Conservation (phyloP, 1,139 yeast genomes). For the Sugiyamaella pinicola region DNA sequence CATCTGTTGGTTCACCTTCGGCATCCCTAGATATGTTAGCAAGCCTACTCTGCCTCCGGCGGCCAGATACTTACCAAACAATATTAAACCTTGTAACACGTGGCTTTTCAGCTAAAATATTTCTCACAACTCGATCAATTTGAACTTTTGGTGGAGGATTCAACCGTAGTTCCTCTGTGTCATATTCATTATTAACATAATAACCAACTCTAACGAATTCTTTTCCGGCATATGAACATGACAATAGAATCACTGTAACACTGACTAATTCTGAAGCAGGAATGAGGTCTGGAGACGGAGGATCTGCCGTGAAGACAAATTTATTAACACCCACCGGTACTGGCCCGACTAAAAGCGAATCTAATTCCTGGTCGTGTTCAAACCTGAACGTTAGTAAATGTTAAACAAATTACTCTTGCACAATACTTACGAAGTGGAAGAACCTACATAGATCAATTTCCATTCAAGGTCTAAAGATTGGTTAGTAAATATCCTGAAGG, state of each 20-base stretch:
- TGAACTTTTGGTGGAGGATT: constrained; percentile 94
- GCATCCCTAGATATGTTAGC: constrained; percentile 41
- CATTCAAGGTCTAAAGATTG: constrained; percentile 71
- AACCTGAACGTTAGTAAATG: constrained; percentile 39
- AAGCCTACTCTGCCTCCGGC: background rate
- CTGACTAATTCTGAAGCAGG: constrained; percentile 95
- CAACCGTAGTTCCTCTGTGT: constrained; percentile 86
- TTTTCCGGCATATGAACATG: constrained; percentile 89
- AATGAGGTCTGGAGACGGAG: constrained; percentile 92
- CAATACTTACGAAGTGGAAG: constrained; percentile 64
- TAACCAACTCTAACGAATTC: constrained; percentile 97
- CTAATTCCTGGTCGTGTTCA: constrained; percentile 96
- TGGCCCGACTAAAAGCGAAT: constrained; percentile 93
- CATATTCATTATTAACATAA: constrained; percentile 95
- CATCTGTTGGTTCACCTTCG: constrained; percentile 58
- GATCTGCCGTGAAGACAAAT: constrained; percentile 90
- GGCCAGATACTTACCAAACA: constrained; percentile 66
- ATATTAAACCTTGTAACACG: constrained; percentile 95
- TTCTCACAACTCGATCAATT: constrained; percentile 91
- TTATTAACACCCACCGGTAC: constrained; percentile 97
- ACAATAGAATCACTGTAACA: constrained; percentile 87
- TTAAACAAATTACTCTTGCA: background rate
- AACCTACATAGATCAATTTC: constrained; percentile 96
- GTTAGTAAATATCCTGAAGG: constrained; percentile 4
- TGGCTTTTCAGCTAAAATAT: constrained; percentile 95